Evolutionary conservation across 1,284 basidiomycete genomes (phyloP).

Genomic region (Anthracocystis panici-leucophaei): DNA sequence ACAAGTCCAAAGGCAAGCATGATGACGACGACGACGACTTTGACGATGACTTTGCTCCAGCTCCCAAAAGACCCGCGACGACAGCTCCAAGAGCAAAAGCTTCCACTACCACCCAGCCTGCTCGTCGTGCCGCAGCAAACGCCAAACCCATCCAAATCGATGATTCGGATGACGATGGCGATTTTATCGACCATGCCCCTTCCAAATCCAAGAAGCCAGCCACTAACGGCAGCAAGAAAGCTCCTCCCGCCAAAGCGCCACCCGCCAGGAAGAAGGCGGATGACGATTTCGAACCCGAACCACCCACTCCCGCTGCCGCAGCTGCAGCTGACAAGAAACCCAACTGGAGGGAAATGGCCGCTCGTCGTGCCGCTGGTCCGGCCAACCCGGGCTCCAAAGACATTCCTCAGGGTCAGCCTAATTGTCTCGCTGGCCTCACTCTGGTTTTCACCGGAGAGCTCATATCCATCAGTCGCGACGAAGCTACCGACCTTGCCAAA

Average conservation of each 20-base stretch:
- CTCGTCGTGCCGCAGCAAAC: slow-evolving; percentile 18
- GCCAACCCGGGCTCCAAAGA: slow-evolving; percentile 82
- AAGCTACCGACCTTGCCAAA: slow-evolving; percentile 88
- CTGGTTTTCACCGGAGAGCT: slow-evolving; percentile 94
- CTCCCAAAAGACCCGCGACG: slow-evolving; percentile 50
- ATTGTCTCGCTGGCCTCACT: slow-evolving; percentile 86
- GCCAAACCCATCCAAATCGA: slow-evolving; percentile 54
- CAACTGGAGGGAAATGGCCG: slow-evolving; percentile 63
- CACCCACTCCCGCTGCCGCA: slow-evolving; percentile 14
- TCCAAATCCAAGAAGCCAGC: slow-evolving; percentile 58
- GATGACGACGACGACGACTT: slow-evolving; percentile 47
- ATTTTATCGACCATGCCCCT: slow-evolving; percentile 41
- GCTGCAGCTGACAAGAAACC: slow-evolving; percentile 36
- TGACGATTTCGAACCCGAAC: slow-evolving; percentile 25
- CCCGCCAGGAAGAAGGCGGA: slow-evolving; percentile 23
- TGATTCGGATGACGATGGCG: slow-evolving; percentile 28
- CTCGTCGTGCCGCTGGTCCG: slow-evolving; percentile 78
- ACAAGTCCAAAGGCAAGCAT: background rate
- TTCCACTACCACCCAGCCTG: slow-evolving; percentile 9
- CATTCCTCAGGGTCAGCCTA: slow-evolving; percentile 81
- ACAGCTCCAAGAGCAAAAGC: slow-evolving; percentile 23
- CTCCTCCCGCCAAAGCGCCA: slow-evolving; percentile 28
- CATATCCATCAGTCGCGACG: slow-evolving; percentile 85
- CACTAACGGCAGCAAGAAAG: slow-evolving; percentile 57
- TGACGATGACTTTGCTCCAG: slow-evolving; percentile 58